Conservation (phyloP, 495 filamentous ascomycete species). For the Neurospora africana region DNA sequence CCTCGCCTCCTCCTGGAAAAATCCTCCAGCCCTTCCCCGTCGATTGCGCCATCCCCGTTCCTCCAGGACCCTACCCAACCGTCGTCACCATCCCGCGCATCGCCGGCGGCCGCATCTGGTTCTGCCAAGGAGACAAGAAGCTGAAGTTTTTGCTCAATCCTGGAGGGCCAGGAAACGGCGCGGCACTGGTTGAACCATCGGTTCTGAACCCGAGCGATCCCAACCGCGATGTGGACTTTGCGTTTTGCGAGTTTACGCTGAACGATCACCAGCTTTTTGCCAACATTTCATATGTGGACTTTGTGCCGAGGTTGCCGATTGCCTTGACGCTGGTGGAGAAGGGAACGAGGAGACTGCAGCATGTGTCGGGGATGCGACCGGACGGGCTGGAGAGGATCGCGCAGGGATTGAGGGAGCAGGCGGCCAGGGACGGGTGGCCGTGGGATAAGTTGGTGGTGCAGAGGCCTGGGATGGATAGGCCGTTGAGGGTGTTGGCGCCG, state of each 20-base stretch:
- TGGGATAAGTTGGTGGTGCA: constrained; percentile 59
- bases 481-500: constrained; percentile 50
- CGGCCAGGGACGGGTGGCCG: constrained; percentile 42
- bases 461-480: constrained; percentile 30
- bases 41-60: constrained; percentile 57
- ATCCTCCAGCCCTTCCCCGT: constrained; percentile 40
- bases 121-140: constrained; percentile 41
- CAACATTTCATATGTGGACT: constrained; percentile 73
- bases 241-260: constrained; percentile 69
- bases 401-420: constrained; percentile 43
- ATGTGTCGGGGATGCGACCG: constrained; percentile 48
- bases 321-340: constrained; percentile 47
- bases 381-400: constrained; percentile 52
- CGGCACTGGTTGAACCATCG: constrained; percentile 65
- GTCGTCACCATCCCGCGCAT: constrained; percentile 58
- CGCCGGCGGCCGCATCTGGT: constrained; percentile 61
- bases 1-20: constrained; percentile 18
- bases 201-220: constrained; percentile 60
- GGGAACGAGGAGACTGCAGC: constrained; percentile 37
- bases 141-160: constrained; percentile 69
- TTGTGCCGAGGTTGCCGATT: constrained; percentile 55
- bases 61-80: constrained; percentile 40
- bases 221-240: constrained; percentile 54
- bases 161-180: constrained; percentile 26
- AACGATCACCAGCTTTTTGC: constrained; percentile 61